Base-by-base conservation (phyloP, 2,329 filamentous ascomycete species). In the Pochonia chlamydosporia region DNA sequence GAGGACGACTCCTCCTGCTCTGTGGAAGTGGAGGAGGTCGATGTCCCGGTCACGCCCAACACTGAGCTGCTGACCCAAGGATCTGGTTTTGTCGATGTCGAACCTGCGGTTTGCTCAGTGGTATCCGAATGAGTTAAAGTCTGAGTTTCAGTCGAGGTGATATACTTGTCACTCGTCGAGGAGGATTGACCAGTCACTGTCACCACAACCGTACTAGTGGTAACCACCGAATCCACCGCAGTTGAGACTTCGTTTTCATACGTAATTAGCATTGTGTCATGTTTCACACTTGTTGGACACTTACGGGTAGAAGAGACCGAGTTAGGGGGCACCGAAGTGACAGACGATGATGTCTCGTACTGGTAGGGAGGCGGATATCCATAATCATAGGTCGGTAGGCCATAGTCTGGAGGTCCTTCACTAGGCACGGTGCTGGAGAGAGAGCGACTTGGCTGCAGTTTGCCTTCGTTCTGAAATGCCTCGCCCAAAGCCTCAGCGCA, bases 331-430 rank as follows among this genome's bases (percentile, higher is more conserved):
- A 9, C n/a, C 6, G 31, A 35, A 30, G 14, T 31, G 8, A 31
- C 24, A 25, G 33, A 45, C n/a, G 37, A 43, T 9, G 52, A 50
- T 20, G 49, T 52, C 13, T 48, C 54, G 18, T 52, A 49, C 30
- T 49, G 46, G 37, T 57, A 57, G 6, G 55, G 53, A 44, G 54
- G 52, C 10, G 50, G 50, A 35, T 49, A 46, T 3, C 51, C 50
- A 39, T 56, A 55, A 33, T 33, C 40, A 23, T 53, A 51, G 26
- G 39, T 50, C 21, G 55, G 52, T 23, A 54, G 51, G 9, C 46
- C 48, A 42, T 57, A 51, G n/a, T 49, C 39, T 2, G 40, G 44
- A 24, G 42, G 49, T 16, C 35, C 23, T 26, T 50, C 49, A 35
- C 49, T 41, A 47, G 40, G 40, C 37, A 48, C 44, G 36, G 49